These are phyloP conservation scores for Metschnikowia gruessii DNA, from an alignment of 805 yeast genomes.

Conservation along the genomic window DNA sequence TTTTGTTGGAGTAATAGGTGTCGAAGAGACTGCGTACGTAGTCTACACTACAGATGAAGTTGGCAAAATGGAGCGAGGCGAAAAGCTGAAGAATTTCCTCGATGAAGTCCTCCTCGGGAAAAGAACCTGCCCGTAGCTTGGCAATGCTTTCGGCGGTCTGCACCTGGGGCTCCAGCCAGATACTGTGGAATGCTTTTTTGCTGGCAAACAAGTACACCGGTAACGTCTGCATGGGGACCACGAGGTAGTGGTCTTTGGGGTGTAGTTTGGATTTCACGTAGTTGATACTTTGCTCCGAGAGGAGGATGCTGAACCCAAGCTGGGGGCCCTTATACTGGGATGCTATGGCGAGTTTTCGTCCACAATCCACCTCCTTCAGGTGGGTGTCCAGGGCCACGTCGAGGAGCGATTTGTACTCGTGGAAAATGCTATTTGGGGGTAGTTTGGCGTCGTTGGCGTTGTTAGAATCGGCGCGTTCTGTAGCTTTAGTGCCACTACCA, in stretches of 20 bases:
- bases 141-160: conserved; percentile 11
- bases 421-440: conserved; percentile 4
- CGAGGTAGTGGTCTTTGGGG: conserved; percentile 11
- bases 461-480: background rate
- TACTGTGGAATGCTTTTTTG: conserved; percentile 11
- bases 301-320: conserved; percentile 14
- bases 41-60: conserved; percentile 19
- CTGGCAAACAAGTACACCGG: conserved; percentile 21
- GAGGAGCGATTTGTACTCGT: conserved; percentile 13
- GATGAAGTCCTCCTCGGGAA: conserved; percentile 26
- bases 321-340: conserved; percentile 17
- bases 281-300: conserved; percentile 12
- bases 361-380: background rate
- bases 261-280: conserved; percentile 10
- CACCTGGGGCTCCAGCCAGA: conserved; percentile 15
- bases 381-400: conserved; percentile 4
- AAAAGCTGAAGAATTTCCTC: conserved; percentile 25
- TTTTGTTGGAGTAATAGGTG: conserved; percentile 22
- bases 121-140: conserved; percentile 9
- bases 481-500: background rate
- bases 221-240: conserved; percentile 16
- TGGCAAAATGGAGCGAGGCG: conserved; percentile 21
- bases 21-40: conserved; percentile 24
- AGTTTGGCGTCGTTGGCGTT: background rate
- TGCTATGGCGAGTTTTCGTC: background rate